Base-by-base conservation (phyloP, 2,329 filamentous ascomycete species). In the Cephalotrichum gorgonifer region DNA sequence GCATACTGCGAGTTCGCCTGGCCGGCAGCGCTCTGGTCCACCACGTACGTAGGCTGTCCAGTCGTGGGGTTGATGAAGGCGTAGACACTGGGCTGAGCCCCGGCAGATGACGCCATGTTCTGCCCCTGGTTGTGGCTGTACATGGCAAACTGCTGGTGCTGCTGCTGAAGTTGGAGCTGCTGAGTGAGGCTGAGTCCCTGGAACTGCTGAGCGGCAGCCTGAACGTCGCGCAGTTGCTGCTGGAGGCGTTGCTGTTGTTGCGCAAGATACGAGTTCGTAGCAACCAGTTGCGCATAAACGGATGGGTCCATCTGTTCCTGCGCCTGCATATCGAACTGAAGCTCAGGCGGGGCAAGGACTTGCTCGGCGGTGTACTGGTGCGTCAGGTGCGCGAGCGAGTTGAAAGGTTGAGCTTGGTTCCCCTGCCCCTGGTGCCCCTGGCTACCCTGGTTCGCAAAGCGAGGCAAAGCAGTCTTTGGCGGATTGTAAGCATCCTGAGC, bases 211-310 rank as follows among this genome's bases (percentile, higher is more conserved):
- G 88, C 85, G 33, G 86, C 86, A 47, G 83, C 82, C 60, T 91
- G 93, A 23, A 96, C 81, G 55, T 73, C 86, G 57, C 88, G 79
- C 56, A 97, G 77, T 69, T 97, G 89, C 69, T 96, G 90, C 69
- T 97, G 90, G 47, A 97, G 80, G 55, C 87, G 85, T 70, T 95
- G 89, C 69, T 97, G 91, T 68, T 95, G 90, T 62, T 95, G 88
- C 38, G 89, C 88, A 46, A 98, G 77, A 62, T 94, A 95, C 63
- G 93, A 71, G 65, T 96, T 95, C 59, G 89, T 94, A 50, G 88
- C 86, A 60, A 96, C 79, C 54, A 97, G 75, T 67, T 95, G 88
- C 48, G 89, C 87, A 56, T 95, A 93, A 48, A 94, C 67, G 53
- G 80, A 84, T 47, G 90, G 88, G 59, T 97, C 93, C 70, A 95